Evolutionary conservation across 371 early-diverging fungal species (phyloP).

Genomic region (Rhizomucor pusillus): DNA sequence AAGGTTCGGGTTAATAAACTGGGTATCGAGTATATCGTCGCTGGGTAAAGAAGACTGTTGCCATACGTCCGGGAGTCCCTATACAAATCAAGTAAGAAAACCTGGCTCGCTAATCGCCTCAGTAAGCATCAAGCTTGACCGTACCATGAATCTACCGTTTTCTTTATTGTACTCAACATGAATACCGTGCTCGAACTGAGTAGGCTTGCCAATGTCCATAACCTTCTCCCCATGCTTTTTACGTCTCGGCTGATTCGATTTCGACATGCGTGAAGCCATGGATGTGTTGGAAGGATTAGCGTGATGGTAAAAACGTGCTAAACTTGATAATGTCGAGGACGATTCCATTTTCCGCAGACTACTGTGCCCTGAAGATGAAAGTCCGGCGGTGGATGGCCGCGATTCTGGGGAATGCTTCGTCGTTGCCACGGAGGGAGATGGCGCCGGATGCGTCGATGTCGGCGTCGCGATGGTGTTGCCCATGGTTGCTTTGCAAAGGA

Average conservation of each 20-base stretch:
- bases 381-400: constrained; percentile 33
- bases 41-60: constrained; percentile 54
- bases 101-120: neutral
- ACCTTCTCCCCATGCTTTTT: constrained; percentile 38
- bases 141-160: constrained; percentile 63
- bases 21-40: constrained; percentile 63
- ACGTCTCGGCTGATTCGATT: constrained; percentile 9
- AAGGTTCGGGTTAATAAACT: constrained; percentile 61
- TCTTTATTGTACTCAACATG: constrained; percentile 64
- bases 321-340: constrained; percentile 39
- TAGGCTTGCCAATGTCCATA: constrained; percentile 61
- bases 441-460: constrained; percentile 6
- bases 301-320: constrained; percentile 34
- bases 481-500: too few relatives aligned
- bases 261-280: constrained; percentile 41
- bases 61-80: constrained; percentile 71
- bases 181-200: constrained; percentile 66
- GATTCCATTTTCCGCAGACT: constrained; percentile 24
- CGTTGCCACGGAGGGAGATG: neutral
- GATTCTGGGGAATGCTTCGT: constrained; percentile 9
- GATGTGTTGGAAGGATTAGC: constrained; percentile 35
- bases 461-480: constrained; percentile 16
- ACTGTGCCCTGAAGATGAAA: constrained; percentile 18
- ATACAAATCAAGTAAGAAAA: constrained; percentile 2
- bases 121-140: neutral